Evolutionary conservation across 1,284 basidiomycete species (phyloP), one percentile per base, ranked within the genome.

Genomic region (Peniophora sp.): DNA sequence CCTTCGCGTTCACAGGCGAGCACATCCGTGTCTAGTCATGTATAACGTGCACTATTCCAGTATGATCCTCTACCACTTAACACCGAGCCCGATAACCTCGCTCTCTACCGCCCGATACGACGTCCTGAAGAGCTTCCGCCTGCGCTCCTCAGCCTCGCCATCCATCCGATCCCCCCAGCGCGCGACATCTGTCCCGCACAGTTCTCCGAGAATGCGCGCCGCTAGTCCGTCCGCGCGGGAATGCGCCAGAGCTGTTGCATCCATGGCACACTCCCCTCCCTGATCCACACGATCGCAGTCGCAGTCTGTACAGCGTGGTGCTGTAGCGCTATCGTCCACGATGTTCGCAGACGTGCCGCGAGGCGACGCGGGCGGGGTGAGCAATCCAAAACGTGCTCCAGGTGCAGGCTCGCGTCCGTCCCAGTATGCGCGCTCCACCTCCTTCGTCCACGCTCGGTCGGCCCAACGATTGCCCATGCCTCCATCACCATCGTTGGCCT

Each of bases 21-120:
- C n/a, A n/a, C n/a, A n/a, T n/a, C n/a, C n/a, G n/a, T n/a, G 12
- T 32, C 27, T 12, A 32, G 27, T 6, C 5, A 32, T 32, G 12
- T 32, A 32, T 32, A 32, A 12, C 27, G 12, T 12, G 12, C 12
- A 5, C 27, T 32, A 32, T 12, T 32, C 24, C 14, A 20, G 48
- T 8, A 34, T 18, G 20, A 10, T 18, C 3, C 47, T 41, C 47
- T 57, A 68, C 66, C 66, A 68, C 50, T 68, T 68, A n/a, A 68
- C 66, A 1, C 64, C 67, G 32, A 68, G 58, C 39, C 66, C 67
- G 18, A 68, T 55, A 15, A 93, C 83, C 63, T 96, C 91, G 65
- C 85, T 90, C 67, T 92, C 89, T 0, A 98, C 92, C 20, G 88
- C 89, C 52, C 82, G 76, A 66, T 94, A 97, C 60, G 81, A 71